Conservation (phyloP, 176 grass and related monocot genomes). For the Musa troglodytarum region DNA sequence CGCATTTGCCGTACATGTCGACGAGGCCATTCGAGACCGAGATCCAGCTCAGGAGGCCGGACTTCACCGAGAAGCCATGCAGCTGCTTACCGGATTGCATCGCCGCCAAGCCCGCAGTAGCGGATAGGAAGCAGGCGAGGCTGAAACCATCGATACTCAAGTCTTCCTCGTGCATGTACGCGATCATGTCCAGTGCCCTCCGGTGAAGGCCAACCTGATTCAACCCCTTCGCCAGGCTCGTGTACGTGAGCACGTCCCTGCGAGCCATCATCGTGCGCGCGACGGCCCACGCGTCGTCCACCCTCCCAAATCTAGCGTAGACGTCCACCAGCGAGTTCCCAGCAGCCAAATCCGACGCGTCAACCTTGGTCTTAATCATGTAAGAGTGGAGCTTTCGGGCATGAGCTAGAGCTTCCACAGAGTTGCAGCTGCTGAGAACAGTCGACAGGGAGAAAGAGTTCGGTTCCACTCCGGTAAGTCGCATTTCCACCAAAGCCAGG, state of each 20-base stretch:
- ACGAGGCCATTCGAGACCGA: constrained; percentile 71
- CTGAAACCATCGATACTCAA: constrained; percentile 45
- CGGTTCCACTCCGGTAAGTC: constrained; percentile 41
- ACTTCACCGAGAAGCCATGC: constrained; percentile 62
- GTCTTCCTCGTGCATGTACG: constrained; percentile 45
- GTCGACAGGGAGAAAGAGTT: constrained; percentile 69
- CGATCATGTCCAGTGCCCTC: constrained; percentile 39
- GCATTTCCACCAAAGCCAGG: constrained; percentile 44
- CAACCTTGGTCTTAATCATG: constrained; percentile 53
- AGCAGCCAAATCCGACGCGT: constrained; percentile 37
- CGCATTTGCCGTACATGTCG: constrained; percentile 80
- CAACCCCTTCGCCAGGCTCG: constrained; percentile 67
- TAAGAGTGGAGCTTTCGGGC: constrained; percentile 53
- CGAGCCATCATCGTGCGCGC: constrained; percentile 35
- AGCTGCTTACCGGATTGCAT: constrained; percentile 42
- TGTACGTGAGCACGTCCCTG: constrained; percentile 60
- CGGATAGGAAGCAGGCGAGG: constrained; percentile 60
- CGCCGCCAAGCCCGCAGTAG: constrained; percentile 38
- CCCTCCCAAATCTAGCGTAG: constrained; percentile 58
- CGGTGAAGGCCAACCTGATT: constrained; percentile 40
- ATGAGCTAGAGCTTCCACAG: constrained; percentile 22
- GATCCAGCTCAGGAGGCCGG: constrained; percentile 34
- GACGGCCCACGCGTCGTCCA: constrained; percentile 45
- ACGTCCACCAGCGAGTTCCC: constrained; percentile 64
- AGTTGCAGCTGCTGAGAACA: constrained; percentile 49